These are phyloP conservation scores for Phytophthora citrophthora DNA, from an alignment of 352 stramenopile species.

Conservation along the genomic window DNA sequence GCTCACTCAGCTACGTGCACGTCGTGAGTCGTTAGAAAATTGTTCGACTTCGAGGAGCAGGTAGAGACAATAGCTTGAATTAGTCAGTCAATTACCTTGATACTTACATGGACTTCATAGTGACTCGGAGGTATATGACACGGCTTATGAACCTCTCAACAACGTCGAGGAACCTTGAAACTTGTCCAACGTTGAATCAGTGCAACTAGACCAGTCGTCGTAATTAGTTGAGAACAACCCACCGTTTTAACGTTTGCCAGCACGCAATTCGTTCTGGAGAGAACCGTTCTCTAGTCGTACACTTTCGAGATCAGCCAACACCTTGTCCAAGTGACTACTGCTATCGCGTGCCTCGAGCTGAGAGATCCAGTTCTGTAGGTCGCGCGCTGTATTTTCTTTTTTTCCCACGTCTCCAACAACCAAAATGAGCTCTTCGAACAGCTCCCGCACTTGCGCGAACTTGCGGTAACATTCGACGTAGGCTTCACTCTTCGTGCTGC, in stretches of 20 bases:
- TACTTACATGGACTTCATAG: slow-evolving; percentile 1
- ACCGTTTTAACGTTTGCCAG: slow-evolving; percentile 4
- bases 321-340: slow-evolving; percentile 69
- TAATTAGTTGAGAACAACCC: too few species aligned
- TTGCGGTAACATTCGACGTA: slow-evolving; percentile 88
- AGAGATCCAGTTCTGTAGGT: slow-evolving; percentile 86
- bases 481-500: slow-evolving; percentile 32
- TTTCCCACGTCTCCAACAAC: slow-evolving; percentile 73
- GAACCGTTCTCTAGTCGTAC: slow-evolving; percentile 74
- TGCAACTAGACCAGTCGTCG: too few species aligned
- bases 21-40: slow-evolving; percentile 11
- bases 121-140: not conserved
- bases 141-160: not conserved
- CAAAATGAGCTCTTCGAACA: slow-evolving; percentile 85
- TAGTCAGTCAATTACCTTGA: not conserved
- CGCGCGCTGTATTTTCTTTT: slow-evolving; percentile 75
- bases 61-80: slow-evolving; percentile 1
- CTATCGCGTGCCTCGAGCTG: slow-evolving; percentile 81
- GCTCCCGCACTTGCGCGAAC: slow-evolving; percentile 79
- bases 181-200: too few species aligned
- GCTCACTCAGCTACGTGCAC: slow-evolving; percentile 9
- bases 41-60: slow-evolving; percentile 2
- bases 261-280: slow-evolving; percentile 58
- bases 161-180: not conserved
- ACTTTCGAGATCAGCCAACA: slow-evolving; percentile 75